Percentiles rank a stretch among this genome's conserved stretches.
Conservation (phyloP, 108 stramenopile species). For the Cafeteria roenbergensis region DNA sequence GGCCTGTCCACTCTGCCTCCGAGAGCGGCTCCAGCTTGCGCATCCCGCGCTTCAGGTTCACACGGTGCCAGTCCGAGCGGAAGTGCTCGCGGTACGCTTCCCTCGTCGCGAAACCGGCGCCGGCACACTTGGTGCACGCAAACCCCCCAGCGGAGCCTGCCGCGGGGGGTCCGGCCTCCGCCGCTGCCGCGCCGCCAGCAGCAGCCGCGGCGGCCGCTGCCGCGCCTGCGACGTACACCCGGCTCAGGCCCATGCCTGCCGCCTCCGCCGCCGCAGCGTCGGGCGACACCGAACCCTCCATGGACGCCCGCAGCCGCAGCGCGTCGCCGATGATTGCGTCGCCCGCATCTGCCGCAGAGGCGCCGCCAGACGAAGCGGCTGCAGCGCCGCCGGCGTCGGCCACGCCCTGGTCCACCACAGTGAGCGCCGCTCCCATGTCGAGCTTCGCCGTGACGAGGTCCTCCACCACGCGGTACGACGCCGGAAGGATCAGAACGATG, state of each 20-base stretch:
- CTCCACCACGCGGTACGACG: conserved; percentile 55
- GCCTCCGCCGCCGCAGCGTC: neutral
- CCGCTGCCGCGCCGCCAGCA: neutral
- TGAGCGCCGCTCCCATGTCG: too few relatives aligned
- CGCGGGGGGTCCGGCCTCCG: conserved; percentile 5
- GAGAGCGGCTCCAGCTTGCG: conserved; percentile 48
- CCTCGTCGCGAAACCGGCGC: conserved; percentile 41
- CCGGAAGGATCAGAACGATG: conserved; percentile 57
- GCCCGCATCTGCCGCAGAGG: neutral
- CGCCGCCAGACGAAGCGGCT: too few relatives aligned
- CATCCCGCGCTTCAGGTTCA: conserved; percentile 85
- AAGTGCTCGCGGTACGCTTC: conserved; percentile 71
- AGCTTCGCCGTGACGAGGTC: conserved; percentile 33
- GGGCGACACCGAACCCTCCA: neutral
- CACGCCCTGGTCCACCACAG: too few relatives aligned
- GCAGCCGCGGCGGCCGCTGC: neutral
- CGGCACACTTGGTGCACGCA: conserved; percentile 66
- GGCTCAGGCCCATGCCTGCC: neutral
- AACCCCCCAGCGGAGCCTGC: neutral
- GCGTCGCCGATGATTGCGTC: conserved; percentile 27
- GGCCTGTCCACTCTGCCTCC: conserved; percentile 51
- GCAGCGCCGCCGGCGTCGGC: too few relatives aligned
- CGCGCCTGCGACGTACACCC: neutral
- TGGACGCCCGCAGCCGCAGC: neutral
- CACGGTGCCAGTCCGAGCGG: conserved; percentile 78